phyloP scores from a whole-genome alignment of 2,329 filamentous ascomycete species.

The Fusarium verticillioides region DNA sequence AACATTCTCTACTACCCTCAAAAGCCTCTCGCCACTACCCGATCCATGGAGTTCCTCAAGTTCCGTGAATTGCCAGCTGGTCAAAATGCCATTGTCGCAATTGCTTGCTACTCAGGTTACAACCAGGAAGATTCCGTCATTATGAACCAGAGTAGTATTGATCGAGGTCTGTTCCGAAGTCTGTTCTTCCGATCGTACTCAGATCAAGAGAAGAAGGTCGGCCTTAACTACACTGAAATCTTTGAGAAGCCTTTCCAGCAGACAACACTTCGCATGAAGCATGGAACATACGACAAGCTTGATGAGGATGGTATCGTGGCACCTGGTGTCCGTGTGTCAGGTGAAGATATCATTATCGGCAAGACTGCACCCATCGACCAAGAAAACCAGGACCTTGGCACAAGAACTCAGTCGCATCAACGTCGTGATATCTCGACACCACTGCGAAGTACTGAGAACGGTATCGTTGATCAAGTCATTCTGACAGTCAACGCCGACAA shows the following conservation, averaged over 20 bases:
- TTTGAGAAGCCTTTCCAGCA: conserved; percentile 94
- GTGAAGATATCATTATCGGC: conserved; percentile 98
- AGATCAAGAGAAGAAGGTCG: conserved; percentile 95
- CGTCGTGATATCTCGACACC: conserved; percentile 97
- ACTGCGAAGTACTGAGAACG: conserved; percentile 93
- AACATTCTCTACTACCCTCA: conserved; percentile 99
- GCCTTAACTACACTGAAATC: conserved; percentile 89
- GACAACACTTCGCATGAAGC: conserved; percentile 92
- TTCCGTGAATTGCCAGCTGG: conserved; percentile 97
- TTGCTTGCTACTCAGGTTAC: conserved; percentile 97
- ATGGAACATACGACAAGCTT: conserved; percentile 96
- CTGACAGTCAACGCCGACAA: conserved; percentile 96
- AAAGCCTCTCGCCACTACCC: conserved; percentile 94
- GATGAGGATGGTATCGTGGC: conserved; percentile 96
- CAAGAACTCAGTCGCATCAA: conserved; percentile 87
- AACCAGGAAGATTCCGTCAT: conserved; percentile 99
- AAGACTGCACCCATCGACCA: conserved; percentile 96
- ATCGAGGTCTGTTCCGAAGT: conserved; percentile 96
- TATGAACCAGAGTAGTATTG: conserved; percentile 99
- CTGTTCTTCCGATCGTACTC: conserved; percentile 98
- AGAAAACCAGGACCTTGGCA: conserved; percentile 92
- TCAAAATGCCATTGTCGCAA: conserved; percentile 98
- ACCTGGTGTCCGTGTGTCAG: conserved; percentile 92
- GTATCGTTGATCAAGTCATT: conserved; percentile 93
- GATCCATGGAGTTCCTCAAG: conserved; percentile 98